These are phyloP conservation scores for Phytopythium oedochilum DNA, from an alignment of 352 stramenopile species.

Conservation along the genomic window DNA sequence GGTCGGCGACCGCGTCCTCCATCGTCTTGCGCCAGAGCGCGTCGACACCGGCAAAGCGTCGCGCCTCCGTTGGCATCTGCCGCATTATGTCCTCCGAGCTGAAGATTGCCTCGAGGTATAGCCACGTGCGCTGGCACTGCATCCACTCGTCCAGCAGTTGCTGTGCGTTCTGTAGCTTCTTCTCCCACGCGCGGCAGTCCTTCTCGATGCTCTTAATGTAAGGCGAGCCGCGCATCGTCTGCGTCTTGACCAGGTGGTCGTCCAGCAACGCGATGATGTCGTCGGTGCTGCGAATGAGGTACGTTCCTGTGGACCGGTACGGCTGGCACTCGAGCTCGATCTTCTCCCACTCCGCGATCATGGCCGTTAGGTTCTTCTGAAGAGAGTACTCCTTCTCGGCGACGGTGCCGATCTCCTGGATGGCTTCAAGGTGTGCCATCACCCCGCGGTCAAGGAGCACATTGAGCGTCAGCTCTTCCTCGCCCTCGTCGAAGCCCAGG, in stretches of 20 bases:
- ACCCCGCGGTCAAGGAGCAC: constrained; percentile 81
- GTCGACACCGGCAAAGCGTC: constrained; percentile 87
- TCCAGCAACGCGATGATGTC: constrained; percentile 92
- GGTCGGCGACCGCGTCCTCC: constrained; percentile 85
- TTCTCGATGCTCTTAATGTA: constrained; percentile 95
- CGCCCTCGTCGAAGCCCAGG: constrained; percentile 83
- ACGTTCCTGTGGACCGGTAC: constrained; percentile 93
- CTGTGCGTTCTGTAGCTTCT: constrained; percentile 87
- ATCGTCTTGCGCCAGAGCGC: constrained; percentile 91
- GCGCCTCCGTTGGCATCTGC: constrained; percentile 92
- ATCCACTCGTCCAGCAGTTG: constrained; percentile 95
- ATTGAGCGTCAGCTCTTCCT: constrained; percentile 84
- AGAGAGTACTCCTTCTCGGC: constrained; percentile 95
- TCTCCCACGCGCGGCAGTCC: constrained; percentile 87
- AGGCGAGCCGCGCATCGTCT: constrained; percentile 93
- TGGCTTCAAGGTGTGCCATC: constrained; percentile 85
- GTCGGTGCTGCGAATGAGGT: constrained; percentile 78
- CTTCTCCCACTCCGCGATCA: constrained; percentile 93
- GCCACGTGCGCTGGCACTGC: constrained; percentile 91
- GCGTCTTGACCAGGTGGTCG: constrained; percentile 93
- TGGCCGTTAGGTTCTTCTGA: constrained; percentile 90
- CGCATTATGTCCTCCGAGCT: constrained; percentile 94
- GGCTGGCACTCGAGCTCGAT: constrained; percentile 91
- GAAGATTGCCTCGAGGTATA: constrained; percentile 96
- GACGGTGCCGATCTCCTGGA: constrained; percentile 87